Conservation (phyloP, 2,329 filamentous ascomycete genomes). For the Diatrype stigma region DNA sequence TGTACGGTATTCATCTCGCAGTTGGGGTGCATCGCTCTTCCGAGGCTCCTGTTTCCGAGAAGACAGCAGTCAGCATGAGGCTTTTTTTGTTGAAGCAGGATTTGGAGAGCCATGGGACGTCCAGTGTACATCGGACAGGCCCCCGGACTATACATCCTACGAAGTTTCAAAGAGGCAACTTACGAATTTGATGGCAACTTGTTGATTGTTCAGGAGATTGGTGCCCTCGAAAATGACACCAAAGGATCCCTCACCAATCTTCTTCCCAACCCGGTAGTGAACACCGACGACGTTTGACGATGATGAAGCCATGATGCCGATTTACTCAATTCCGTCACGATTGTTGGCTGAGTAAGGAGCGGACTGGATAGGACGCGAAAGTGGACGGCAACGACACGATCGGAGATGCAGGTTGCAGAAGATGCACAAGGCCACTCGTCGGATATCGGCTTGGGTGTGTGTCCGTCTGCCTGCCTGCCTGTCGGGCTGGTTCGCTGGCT, state of each 20-base stretch:
- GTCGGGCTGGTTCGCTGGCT: background rate
- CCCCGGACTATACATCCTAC: background rate
- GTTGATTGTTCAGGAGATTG: conserved; percentile 97
- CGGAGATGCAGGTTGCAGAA: background rate
- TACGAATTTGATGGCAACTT: conserved; percentile 99
- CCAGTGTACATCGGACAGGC: background rate
- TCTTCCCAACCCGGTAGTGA: conserved; percentile 98
- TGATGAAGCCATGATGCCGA: conserved; percentile 67
- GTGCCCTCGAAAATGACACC: conserved; percentile 99
- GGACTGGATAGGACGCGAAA: background rate
- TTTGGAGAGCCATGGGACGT: background rate
- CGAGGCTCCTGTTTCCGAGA: conserved; percentile 71
- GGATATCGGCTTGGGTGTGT: conserved; percentile 1
- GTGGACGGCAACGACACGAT: background rate
- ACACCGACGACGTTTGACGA: conserved; percentile 98
- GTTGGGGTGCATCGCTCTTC: conserved; percentile 96
- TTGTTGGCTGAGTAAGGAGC: no score
- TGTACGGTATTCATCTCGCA: conserved; percentile 97
- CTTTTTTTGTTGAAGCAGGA: no score
- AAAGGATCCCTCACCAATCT: conserved; percentile 98
- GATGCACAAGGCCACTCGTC: background rate
- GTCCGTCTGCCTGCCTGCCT: no score
- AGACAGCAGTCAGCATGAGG: background rate
- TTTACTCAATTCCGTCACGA: background rate
- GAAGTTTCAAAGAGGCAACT: conserved; percentile 38